These are phyloP conservation scores for Glycine soja DNA, from an alignment of 306 rosid species.

Conservation along the genomic window DNA sequence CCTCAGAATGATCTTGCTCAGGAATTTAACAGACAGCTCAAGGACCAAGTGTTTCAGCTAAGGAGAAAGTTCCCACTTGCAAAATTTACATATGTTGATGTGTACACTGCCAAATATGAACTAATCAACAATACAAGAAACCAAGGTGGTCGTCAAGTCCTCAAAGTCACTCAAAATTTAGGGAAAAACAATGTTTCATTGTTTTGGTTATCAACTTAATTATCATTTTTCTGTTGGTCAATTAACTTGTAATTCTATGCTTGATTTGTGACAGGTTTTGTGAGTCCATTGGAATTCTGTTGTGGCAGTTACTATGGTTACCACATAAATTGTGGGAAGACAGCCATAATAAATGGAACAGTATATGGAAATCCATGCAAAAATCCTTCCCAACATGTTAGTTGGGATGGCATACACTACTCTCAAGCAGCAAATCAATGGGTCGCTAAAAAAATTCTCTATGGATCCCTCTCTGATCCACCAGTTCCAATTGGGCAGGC, in stretches of 20 bases:
- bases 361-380: constrained; percentile 77
- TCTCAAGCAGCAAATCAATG: constrained; percentile 76
- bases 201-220: not conserved
- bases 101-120: constrained; percentile 71
- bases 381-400: constrained; percentile 72
- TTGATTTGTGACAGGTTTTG: constrained; percentile 69
- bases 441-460: constrained; percentile 64
- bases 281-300: constrained; percentile 74
- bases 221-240: not conserved
- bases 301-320: constrained; percentile 84
- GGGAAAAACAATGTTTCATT: not conserved
- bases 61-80: constrained; percentile 62
- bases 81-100: constrained; percentile 70
- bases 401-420: constrained; percentile 95
- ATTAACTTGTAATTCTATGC: constrained; percentile 3
- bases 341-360: constrained; percentile 69
- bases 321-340: constrained; percentile 73
- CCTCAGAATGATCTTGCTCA: constrained; percentile 74
- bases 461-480: constrained; percentile 72
- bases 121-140: constrained; percentile 64
- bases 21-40: constrained; percentile 77
- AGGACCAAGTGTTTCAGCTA: constrained; percentile 52
- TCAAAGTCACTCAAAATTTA: not conserved
- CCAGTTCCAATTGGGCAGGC: constrained; percentile 67
- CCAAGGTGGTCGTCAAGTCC: constrained; percentile 55